Evolutionary conservation across 164 flowering plant genomes (phyloP).

Genomic region (Nymphaea thermarum): DNA sequence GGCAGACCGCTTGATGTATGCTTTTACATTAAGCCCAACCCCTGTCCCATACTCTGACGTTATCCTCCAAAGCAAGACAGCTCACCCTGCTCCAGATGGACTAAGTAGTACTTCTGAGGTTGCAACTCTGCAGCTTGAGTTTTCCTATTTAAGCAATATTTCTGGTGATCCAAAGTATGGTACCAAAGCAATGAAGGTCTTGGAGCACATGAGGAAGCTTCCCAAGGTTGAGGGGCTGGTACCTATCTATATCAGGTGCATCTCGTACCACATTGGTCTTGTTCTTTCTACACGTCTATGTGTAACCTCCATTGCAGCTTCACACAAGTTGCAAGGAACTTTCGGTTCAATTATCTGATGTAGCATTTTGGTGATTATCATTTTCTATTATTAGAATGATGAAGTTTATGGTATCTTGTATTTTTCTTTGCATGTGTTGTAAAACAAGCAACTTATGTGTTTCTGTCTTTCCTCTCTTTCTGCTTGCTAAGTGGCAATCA

Average conservation of each 20-base stretch:
- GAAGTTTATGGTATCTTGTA: not conserved
- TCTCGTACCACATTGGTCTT: not conserved
- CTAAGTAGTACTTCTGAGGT: slow-evolving; percentile 91
- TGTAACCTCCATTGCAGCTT: not conserved
- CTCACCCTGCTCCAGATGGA: slow-evolving; percentile 92
- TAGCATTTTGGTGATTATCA: not conserved
- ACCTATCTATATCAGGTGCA: slow-evolving; percentile 89
- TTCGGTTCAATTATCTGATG: not conserved
- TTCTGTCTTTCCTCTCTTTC: too few species aligned
- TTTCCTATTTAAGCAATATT: slow-evolving; percentile 73
- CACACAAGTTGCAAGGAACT: not conserved
- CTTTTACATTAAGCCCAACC: slow-evolving; percentile 91
- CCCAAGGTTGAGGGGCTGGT: slow-evolving; percentile 93
- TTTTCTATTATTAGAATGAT: not conserved
- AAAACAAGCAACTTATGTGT: too few species aligned
- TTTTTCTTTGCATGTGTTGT: too few species aligned
- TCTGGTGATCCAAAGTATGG: slow-evolving; percentile 82
- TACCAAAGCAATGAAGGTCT: slow-evolving; percentile 76
- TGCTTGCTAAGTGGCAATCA: not conserved
- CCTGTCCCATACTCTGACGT: slow-evolving; percentile 89
- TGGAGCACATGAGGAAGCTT: slow-evolving; percentile 69
- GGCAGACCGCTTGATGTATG: slow-evolving; percentile 74
- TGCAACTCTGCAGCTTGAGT: slow-evolving; percentile 91
- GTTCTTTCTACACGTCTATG: not conserved
- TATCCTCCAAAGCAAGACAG: slow-evolving; percentile 54